A percentile compares a stretch with the other conserved stretches of the same genome.
These are phyloP conservation scores for Cydonia oblonga DNA, from an alignment of 331 rosid genomes.

Conservation along the genomic window DNA sequence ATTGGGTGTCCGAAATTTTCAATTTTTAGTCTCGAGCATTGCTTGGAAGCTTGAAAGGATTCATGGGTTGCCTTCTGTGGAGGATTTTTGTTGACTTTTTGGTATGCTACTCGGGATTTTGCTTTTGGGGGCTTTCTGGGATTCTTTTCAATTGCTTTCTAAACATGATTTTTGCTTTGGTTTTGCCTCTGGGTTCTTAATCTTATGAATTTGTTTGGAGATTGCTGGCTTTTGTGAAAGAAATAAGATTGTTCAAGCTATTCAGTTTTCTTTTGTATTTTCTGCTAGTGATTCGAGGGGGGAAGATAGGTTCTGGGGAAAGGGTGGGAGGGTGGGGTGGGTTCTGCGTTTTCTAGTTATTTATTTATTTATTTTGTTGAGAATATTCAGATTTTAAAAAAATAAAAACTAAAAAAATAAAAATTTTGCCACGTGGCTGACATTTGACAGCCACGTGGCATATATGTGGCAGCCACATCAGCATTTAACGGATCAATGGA, in stretches of 20 bases:
- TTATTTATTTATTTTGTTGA: too few species aligned
- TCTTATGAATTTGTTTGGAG: constrained; percentile 5
- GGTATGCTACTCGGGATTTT: neutral
- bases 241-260: too few species aligned
- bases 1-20: neutral
- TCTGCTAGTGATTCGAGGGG: neutral
- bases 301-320: too few species aligned
- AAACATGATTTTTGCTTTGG: neutral
- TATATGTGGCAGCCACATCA: too few species aligned
- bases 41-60: neutral
- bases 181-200: neutral
- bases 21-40: neutral
- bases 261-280: neutral
- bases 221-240: neutral
- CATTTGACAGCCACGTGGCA: too few species aligned
- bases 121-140: neutral
- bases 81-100: constrained; percentile 36
- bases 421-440: too few species aligned
- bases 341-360: too few species aligned
- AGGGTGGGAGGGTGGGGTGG: too few species aligned
- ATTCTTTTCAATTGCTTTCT: neutral
- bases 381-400: too few species aligned
- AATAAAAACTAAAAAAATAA: too few species aligned
- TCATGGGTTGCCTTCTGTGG: constrained; percentile 25
- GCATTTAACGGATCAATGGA: too few species aligned